Conservation (phyloP, 306 rosid species). For the barrel medic (Medicago truncatula) region MtrunA17r5.0-ANR NC_053049.1:39682501-39683000, state of each 20-base stretch:
- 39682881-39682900: not conserved
- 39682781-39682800: not conserved
- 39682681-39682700: not conserved
- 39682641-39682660: not conserved
- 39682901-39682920: not conserved
- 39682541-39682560: not conserved
- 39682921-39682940: not conserved
- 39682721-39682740: not conserved
- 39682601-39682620: not conserved
- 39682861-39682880: not conserved
- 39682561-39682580: too few species aligned
- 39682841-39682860: not conserved
- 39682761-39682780: not conserved
- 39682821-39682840: conserved; percentile 7
- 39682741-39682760: not conserved
- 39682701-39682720: not conserved
- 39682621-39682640: not conserved
- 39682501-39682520: not conserved
- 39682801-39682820: conserved; percentile 33
- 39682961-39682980: too few species aligned
- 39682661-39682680: not conserved
- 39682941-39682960: not conserved
- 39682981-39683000: too few species aligned
- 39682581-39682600: not conserved
- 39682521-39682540: not conserved